Evolutionary conservation across 805 yeast genomes (phyloP), one percentile per base, ranked within the genome.

Genomic region (Pichia sporocuriosa): DNA sequence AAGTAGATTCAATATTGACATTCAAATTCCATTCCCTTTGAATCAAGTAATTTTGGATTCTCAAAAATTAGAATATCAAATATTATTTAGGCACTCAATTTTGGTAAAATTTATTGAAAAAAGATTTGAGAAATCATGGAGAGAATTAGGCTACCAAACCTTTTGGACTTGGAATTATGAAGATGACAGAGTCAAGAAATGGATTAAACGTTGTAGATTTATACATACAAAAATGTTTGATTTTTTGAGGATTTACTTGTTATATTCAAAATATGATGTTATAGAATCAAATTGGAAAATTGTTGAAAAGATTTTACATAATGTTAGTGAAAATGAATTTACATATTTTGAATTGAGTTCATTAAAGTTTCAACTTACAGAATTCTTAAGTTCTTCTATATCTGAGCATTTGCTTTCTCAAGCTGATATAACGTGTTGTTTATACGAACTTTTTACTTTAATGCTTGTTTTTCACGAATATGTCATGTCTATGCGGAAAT

Each of bases 1-100:
- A 2, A 67, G 78, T 35, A 71, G 72, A 38, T 57, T 82, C 10
- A 75, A 73, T 44, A 60, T 82, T 34, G 77, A 79, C 32, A 45
- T 81, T 7, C 61, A 70, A n/a, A 59, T 89, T 19, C 96, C 97
- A 3, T 93, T 86, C 56, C 99, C 99, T 0, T 62, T 87, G 37
- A 87, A 87, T 53, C 67, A 90, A 21, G 68, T 93, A 1, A 64
- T 87, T 1, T 77, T 84, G 15, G 74, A 79, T 41, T 81, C 87
- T 13, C 77, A 81, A 21, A 66, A 86, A 15, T 71, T 79, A 37
- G 86, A 93, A 48, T 87, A 82, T 55, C 96, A 90, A 57, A 66
- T 86, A 27, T 64, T 88, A 35, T 86, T 84, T 52, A 74, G 96
- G 48, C 79, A 84, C 48, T 65, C 84, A 29, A 59, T 81, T 31